Evolutionary conservation across 2,329 filamentous ascomycete species (phyloP), one percentile per base, ranked within the genome.

Genomic region (Aschersonia sp.): DNA sequence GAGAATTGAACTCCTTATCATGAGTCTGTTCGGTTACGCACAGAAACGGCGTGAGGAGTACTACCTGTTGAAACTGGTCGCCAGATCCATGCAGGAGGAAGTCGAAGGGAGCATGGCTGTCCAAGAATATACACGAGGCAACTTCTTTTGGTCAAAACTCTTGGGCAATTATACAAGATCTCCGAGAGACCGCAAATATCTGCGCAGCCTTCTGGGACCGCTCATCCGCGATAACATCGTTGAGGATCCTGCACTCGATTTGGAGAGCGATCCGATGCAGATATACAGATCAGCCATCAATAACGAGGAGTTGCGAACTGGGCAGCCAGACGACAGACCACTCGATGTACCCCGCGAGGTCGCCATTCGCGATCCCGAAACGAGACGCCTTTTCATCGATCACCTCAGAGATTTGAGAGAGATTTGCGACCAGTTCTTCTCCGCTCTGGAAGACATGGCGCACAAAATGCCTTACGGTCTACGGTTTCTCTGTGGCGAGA

Each of bases 41-140:
- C 92, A 98, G 63, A 98, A 97, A 70, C 79, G 89, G 53, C 76
- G 92, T 60, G 92, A 98, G 63, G 92, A 98, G 61, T 98, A 97
- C 67, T 95, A 96, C 63, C 73, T 98, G 5, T 71, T 98, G 51
- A 96, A 94, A 66, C 73, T 97, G 29, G 81, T 98, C 49, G 74
- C 83, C 12, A 76, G 85, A 46, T 89, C 89, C 2, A 82, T 90
- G 46, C 81, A 81, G 51, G 89, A 97, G 62, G 90, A 96, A 58
- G 76, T 96, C 40, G 85, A 92, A 42, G 73, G 75, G 39, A 83
- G 82, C 55, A 68, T 69, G 42, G 79, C 78, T 0, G 64, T 96
- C 2, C 85, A 94, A 56, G 92, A 97, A 52, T 96, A 89, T 58
- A 66, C 88, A 11, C 81, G 92, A 29, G 88, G 86, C 49, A 94